Evolutionary conservation across 768 basidiomycete genomes (phyloP), one percentile per base, ranked within the genome.

Genomic region (Boletus rubescentipes): DNA sequence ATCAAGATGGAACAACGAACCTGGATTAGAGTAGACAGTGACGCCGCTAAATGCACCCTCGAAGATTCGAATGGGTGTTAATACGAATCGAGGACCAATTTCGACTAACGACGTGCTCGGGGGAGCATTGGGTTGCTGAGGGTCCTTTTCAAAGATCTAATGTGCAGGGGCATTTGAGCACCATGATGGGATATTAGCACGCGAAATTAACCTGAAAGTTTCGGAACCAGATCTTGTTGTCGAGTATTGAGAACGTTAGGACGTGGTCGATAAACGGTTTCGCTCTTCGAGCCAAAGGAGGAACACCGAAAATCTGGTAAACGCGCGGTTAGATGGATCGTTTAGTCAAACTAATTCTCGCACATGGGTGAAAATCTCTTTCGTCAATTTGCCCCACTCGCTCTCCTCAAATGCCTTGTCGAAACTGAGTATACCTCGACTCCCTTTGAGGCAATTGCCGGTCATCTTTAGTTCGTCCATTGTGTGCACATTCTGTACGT

Each of bases 391-490:
- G 34, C 86, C 90, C 85, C 88, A 94, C 73, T 89, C 93, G 48
- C 83, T 87, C 47, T 90, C 84, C 42, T 98, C 93, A 71, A 97
- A 98, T 39, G 77, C 83, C 55, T 86, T 82, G 72, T 97, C 95
- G 69, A 99, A 99, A 67, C 90, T 91, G 59, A 98, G 74, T 49
- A 98, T 75, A 5, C 95, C 96, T 49, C 97, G 77, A 65, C 91
- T 91, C 16, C 97, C 97, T 73, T 96, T 97, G 61, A 99, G 73
- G 72, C 97, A 99, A 71, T 99, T 98, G 31, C 97, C 97, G 8
- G 94, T 96, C 95, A 99, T 91, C 77, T 98, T 98, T 60, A 99
- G 79, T 72, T 99, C 97, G 74, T 98, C 97, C 97, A 98, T 98
- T 39, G 97, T 99, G 71, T 99, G 97, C 50, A 96, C 80, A 67